Evolutionary conservation across 495 filamentous ascomycete species (phyloP).

Genomic region (Xylaria curta): DNA sequence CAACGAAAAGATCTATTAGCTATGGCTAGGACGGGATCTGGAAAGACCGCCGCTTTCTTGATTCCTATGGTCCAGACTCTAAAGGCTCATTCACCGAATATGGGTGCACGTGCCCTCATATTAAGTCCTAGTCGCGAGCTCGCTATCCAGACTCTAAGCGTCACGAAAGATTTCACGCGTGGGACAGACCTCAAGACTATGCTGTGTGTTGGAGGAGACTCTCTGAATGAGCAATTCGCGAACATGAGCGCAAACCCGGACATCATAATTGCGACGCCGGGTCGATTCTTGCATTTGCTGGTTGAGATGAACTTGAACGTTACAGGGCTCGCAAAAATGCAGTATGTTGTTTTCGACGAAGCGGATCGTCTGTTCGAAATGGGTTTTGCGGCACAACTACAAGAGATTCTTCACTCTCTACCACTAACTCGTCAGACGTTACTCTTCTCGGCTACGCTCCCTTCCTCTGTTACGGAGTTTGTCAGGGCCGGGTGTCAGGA

Average conservation of each 20-base stretch:
- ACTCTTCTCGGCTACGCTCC: slow-evolving; percentile 92
- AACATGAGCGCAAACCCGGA: slow-evolving; percentile 94
- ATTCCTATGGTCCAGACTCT: slow-evolving; percentile 97
- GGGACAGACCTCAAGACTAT: slow-evolving; percentile 90
- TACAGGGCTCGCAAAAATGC: slow-evolving; percentile 64
- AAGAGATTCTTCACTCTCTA: slow-evolving; percentile 89
- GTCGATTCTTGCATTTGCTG: slow-evolving; percentile 92
- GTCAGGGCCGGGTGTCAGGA: slow-evolving; percentile 81
- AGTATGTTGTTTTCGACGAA: slow-evolving; percentile 96
- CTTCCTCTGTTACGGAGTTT: slow-evolving; percentile 93
- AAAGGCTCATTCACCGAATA: slow-evolving; percentile 82
- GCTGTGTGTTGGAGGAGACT: slow-evolving; percentile 92
- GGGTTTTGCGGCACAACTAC: slow-evolving; percentile 92
- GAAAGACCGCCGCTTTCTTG: slow-evolving; percentile 96
- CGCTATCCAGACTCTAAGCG: slow-evolving; percentile 84
- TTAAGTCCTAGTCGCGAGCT: slow-evolving; percentile 92
- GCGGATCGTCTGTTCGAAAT: slow-evolving; percentile 97
- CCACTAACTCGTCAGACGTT: slow-evolving; percentile 86
- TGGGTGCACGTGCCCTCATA: slow-evolving; percentile 85
- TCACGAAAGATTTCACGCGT: slow-evolving; percentile 89
- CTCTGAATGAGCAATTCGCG: slow-evolving; percentile 92
- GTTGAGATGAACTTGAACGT: slow-evolving; percentile 77
- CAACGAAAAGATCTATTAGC: slow-evolving; percentile 69
- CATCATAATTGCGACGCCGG: slow-evolving; percentile 94
- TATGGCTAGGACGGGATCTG: slow-evolving; percentile 96